These are phyloP conservation scores for Biscogniauxia sp. DNA, from an alignment of 2,329 filamentous ascomycete species.

Conservation along the genomic window DNA sequence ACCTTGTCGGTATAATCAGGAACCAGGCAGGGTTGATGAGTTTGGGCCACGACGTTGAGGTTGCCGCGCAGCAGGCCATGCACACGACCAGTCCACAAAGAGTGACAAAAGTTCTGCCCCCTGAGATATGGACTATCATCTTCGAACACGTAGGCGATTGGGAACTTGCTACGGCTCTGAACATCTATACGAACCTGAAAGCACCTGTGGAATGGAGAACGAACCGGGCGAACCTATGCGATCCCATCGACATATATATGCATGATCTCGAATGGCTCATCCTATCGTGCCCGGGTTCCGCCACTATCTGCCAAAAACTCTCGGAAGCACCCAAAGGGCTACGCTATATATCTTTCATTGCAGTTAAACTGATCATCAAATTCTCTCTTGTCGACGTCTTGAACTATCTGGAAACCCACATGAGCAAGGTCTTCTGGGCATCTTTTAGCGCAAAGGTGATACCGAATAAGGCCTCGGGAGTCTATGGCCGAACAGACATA, in stretches of 20 bases:
- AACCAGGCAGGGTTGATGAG: constrained; percentile 75
- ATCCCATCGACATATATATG: constrained; percentile 69
- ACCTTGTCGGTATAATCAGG: constrained; percentile 71
- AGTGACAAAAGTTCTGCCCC: constrained; percentile 58
- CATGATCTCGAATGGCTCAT: constrained; percentile 83
- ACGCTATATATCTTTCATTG: constrained; percentile 70
- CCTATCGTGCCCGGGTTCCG: constrained; percentile 63
- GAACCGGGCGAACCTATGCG: constrained; percentile 36
- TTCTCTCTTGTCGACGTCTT: constrained; percentile 82
- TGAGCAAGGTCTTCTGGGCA: constrained; percentile 74
- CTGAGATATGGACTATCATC: constrained; percentile 87
- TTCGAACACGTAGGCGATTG: constrained; percentile 84
- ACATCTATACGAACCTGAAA: constrained; percentile 74
- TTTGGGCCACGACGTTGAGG: constrained; percentile 68
- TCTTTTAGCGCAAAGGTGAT: constrained; percentile 78
- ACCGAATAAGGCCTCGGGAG: constrained; percentile 82
- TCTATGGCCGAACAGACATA: constrained; percentile 81
- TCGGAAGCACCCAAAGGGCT: constrained; percentile 69
- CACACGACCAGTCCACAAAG: constrained; percentile 37
- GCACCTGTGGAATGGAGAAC: constrained; percentile 54
- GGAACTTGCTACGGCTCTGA: constrained; percentile 81
- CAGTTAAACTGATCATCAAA: constrained; percentile 86
- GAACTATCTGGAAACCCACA: constrained; percentile 64
- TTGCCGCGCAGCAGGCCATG: constrained; percentile 42
- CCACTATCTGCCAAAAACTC: constrained; percentile 72